phyloP scores from a whole-genome alignment of 2,329 filamentous ascomycete genomes.

The Arachnopeziza araneosa region DNA sequence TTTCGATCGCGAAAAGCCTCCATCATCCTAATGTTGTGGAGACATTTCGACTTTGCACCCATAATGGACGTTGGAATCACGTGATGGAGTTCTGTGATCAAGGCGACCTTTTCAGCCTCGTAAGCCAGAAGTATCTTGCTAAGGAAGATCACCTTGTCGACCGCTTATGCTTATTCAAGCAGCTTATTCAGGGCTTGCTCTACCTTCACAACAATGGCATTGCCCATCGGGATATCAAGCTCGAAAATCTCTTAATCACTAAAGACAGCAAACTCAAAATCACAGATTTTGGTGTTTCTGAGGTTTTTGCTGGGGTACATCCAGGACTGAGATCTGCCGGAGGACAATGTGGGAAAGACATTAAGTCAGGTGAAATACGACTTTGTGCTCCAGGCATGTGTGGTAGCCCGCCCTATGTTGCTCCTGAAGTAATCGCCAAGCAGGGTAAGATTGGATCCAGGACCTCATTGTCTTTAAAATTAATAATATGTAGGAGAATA shows the following conservation, averaged over 20 bases:
- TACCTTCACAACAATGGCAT: conserved; percentile 82
- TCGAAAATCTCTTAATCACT: conserved; percentile 78
- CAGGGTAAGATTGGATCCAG: conserved; percentile 35
- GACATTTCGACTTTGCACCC: conserved; percentile 64
- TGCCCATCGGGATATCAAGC: conserved; percentile 85
- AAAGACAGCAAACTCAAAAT: conserved; percentile 81
- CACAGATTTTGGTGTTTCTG: conserved; percentile 84
- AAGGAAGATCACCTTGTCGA: conserved; percentile 59
- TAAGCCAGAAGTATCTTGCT: conserved; percentile 65
- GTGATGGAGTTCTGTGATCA: conserved; percentile 89
- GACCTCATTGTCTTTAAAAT: not conserved
- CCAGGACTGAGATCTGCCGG: conserved; percentile 69
- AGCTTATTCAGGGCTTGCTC: conserved; percentile 73
- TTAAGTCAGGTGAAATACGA: conserved; percentile 55
- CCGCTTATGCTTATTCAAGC: conserved; percentile 82
- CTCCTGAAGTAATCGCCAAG: conserved; percentile 75
- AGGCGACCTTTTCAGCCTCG: conserved; percentile 72
- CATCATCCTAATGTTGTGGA: conserved; percentile 85
- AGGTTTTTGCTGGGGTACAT: conserved; percentile 78
- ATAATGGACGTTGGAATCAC: conserved; percentile 76
- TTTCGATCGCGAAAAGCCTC: conserved; percentile 77
- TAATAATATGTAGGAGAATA: conserved; percentile 40
- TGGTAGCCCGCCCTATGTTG: conserved; percentile 80
- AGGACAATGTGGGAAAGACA: conserved; percentile 67
- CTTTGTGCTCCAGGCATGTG: conserved; percentile 75